Base-by-base conservation (phyloP, 495 filamentous ascomycete species). In the Talaromyces liani region DNA sequence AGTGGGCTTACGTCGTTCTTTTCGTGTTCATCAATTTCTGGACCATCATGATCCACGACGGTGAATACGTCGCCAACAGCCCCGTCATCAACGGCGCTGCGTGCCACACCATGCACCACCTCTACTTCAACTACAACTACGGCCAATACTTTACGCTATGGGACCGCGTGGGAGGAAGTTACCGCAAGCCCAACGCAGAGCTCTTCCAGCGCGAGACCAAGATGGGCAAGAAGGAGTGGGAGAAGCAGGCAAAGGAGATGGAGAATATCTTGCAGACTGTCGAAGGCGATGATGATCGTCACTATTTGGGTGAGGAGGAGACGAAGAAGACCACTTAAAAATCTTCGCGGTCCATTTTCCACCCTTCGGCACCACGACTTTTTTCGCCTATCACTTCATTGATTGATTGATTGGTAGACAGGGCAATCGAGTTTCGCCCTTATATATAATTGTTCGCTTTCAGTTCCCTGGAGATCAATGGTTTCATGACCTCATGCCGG, bases 111-210 rank as follows among this genome's bases (percentile, higher is more conserved):
- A 90, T 92, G 89, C 92, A 98, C 74, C 93, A 98, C 72, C 77
- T 96, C n/a, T 95, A 95, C 75, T 98, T 98, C 85, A 96, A 95
- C 79, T 96, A 92, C 84, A 98, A 97, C 79, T 98, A 97, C 67
- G 93, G 94, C 63, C 93, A 98, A 73, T 98, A 92, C 79, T 96
- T 91, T 3, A 98, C 94, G 5, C 77, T 97, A 34, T 98, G 93
- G 93, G 93, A 98, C 71, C 86, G 94, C 57, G 70, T 98, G 36
- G 91, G 91, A 64, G 89, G 89, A 58, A 94, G 88, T 75, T 98
- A 97, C 79, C 82, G 92, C 64, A 84, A 88, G 77, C 93, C 93
- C 9, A 96, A 96, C 65, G 84, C 86, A 64, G 91, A 91, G 70
- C 81, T 97, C 64, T 97, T 97, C 81, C 77, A 86, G 63, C 87